phyloP scores from a whole-genome alignment of 345 rosid species.

The Conringia planisiliqua region DNA sequence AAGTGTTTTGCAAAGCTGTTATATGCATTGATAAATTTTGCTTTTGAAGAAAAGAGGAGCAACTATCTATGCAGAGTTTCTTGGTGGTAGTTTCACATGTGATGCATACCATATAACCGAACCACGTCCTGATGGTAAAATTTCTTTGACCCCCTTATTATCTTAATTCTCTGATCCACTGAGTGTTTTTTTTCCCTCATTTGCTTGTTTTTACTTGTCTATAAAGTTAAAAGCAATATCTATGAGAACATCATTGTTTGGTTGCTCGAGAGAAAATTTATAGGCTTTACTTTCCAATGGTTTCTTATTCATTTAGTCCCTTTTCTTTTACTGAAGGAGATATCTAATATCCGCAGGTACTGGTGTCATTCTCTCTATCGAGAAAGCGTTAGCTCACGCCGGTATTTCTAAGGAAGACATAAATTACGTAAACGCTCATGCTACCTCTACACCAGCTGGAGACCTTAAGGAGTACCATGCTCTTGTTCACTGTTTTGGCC shows the following conservation, averaged over 20 bases:
- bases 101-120: slow-evolving; percentile 98
- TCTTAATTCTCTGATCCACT: not conserved
- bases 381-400: slow-evolving; percentile 72
- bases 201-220: not conserved
- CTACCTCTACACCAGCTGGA: slow-evolving; percentile 88
- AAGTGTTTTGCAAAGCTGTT: not conserved
- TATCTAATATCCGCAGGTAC: slow-evolving; percentile 42
- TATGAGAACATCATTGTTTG: not conserved
- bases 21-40: not conserved
- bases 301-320: not conserved
- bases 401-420: slow-evolving; percentile 69
- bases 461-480: slow-evolving; percentile 81
- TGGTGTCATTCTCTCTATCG: slow-evolving; percentile 81
- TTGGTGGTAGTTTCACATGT: slow-evolving; percentile 90
- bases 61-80: slow-evolving; percentile 81
- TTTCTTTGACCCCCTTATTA: not conserved
- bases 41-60: slow-evolving; percentile 76
- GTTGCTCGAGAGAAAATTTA: not conserved
- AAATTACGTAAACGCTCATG: slow-evolving; percentile 92
- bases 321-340: not conserved
- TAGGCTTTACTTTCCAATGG: not conserved
- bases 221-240: not conserved
- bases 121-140: slow-evolving; percentile 85
- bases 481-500: slow-evolving; percentile 72
- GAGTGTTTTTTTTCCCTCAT: not conserved